Evolutionary conservation across 164 flowering plant genomes (phyloP), one percentile per base, ranked within the genome.

Genomic region (Macadamia tetraphylla): DNA sequence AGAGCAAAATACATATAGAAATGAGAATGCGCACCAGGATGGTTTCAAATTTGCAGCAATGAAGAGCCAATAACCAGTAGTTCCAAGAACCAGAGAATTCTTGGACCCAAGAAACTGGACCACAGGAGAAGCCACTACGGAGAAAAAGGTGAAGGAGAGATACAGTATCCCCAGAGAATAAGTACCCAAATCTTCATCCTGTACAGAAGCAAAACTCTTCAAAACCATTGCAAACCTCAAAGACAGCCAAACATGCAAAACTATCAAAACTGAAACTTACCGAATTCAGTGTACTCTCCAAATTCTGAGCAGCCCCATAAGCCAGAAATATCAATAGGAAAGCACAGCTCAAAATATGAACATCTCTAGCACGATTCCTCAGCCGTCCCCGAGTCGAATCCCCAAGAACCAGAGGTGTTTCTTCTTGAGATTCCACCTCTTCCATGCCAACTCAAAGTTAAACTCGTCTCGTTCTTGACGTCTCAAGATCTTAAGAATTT

Each of bases 41-140:
- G 99, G 95, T 71, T 40, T 78, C 83, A 94, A 78, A 83, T 94
- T 92, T 1, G 99, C 88, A 48, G 99, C 99, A 3, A 85, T 81
- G 79, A 86, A 94, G 64, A 94, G 69, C 97, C 92, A 92, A 75
- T 92, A 94, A 7, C 99, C 99, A 76, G 88, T 87, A 57, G 94
- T 90, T 40, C 99, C 98, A 49, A 94, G 79, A 67, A 94, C 40
- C 75, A 94, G 62, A 73, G 98, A 86, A 43, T 79, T 86, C 88
- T 89, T 94, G 0, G 94, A 79, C 1, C 97, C 97, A 71, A 94
- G 63, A 14, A 58, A 35, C 62, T 88, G 82, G 64, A 94, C 98
- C 81, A 89, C 82, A 59, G 79, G 62, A 1, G 97, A 91, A 17
- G 98, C 95, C 73, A 88, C 67, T 58, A 94, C 43, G 1, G 99